Conservation (phyloP, 352 stramenopile genomes). For the Labyrinthula sp. region DNA sequence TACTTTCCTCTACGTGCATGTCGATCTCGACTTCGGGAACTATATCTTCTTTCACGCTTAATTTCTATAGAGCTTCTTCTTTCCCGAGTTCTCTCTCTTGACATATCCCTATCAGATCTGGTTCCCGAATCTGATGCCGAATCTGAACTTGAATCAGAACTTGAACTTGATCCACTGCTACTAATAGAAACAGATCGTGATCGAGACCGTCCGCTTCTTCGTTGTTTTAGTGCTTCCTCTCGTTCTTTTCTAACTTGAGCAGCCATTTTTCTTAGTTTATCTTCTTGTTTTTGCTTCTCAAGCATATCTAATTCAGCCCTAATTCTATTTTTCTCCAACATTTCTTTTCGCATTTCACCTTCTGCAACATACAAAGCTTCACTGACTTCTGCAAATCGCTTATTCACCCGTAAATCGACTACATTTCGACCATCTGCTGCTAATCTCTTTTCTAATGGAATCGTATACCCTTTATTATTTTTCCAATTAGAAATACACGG, state of each 20-base stretch:
- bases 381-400: conserved; percentile 88
- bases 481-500: conserved; percentile 99
- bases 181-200: too few relatives aligned
- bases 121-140: background rate
- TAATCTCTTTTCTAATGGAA: conserved; percentile 93
- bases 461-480: conserved; percentile 93
- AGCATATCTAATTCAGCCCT: conserved; percentile 54
- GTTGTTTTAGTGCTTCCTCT: conserved; percentile 50
- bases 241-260: conserved; percentile 67
- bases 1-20: too few relatives aligned
- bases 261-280: conserved; percentile 73
- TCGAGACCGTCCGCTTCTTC: too few relatives aligned
- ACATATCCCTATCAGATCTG: background rate
- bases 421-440: conserved; percentile 84
- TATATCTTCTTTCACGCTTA: too few relatives aligned
- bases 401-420: conserved; percentile 74
- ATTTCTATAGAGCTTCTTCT: too few relatives aligned
- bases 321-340: conserved; percentile 64
- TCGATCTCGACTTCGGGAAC: too few relatives aligned
- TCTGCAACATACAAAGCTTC: conserved; percentile 92
- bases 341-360: conserved; percentile 81
- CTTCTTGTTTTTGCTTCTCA: conserved; percentile 82
- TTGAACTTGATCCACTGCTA: background rate
- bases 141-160: background rate
- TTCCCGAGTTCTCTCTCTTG: too few relatives aligned